Evolutionary conservation across 2,329 filamentous ascomycete genomes (phyloP), one percentile per base, ranked within the genome.

Genomic region (Neofusicoccum sp.): DNA sequence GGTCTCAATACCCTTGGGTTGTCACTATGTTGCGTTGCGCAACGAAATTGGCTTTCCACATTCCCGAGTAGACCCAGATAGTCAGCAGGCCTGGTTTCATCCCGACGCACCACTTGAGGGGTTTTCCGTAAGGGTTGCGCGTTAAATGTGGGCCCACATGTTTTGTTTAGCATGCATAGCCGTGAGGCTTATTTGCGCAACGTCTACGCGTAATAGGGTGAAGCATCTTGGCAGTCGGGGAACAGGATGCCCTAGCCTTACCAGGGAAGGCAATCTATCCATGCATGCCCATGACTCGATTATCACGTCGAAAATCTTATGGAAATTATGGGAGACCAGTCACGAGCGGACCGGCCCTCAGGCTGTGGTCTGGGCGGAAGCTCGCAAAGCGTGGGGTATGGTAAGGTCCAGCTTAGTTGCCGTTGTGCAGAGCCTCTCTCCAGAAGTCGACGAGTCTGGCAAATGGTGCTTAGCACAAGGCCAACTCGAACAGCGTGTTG

Each of bases 1-100:
- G 58, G 58, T 60, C 58, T 45, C 58, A 6, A 54, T 14, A 54
- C 58, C 58, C 58, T 60, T 60, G 58, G 58, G 58, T 60, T 40
- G 58, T 60, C 58, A 60, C 36, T 41, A 43, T 45, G 26, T 24
- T 43, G 44, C 40, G 28, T 28, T 41, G 26, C 16, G 38, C 51
- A 43, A 30, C 38, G 14, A 56, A 53, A 38, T 60, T 60, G 58
- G 48, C 58, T 54, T 53, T 60, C 58, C 58, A 60, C 58, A 60
- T 60, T 60, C 58, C 58, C 58, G 48, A 54, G 58, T 28, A 56
- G 58, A 60, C 58, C 58, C 6, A 60, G 44, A 59, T 9, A 28
- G 36, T 47, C 6, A 26, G 34, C 44, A 30, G 38, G 51, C 58
- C 34, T 8, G 34, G 4, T 33, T 34, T 20, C 36, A 54, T n/a